Evolutionary conservation across 805 yeast species (phyloP).

Genomic region (Hyphopichia homilentoma): DNA sequence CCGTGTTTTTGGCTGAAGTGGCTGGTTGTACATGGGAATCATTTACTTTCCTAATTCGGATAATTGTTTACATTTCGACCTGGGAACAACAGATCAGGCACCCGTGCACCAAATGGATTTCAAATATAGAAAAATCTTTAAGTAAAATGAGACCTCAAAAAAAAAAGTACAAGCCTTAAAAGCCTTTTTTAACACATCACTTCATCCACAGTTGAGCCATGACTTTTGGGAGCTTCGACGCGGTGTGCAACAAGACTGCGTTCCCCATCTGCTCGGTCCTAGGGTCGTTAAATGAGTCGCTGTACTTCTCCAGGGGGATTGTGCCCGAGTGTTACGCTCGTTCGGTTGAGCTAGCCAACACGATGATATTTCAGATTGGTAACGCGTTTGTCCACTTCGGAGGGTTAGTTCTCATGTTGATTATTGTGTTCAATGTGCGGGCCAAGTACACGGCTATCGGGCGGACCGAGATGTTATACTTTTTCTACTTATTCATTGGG

Average conservation of each 20-base stretch:
- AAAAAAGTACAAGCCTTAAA: no score
- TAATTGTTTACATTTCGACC: no score
- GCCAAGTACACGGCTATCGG: slow-evolving; percentile 94
- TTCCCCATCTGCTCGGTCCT: slow-evolving; percentile 79
- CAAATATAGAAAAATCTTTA: no score
- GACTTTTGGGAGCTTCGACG: slow-evolving; percentile 65
- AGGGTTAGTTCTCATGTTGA: slow-evolving; percentile 57
- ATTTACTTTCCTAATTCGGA: no score
- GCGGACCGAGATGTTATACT: slow-evolving; percentile 75
- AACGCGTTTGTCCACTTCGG: slow-evolving; percentile 83
- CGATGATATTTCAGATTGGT: slow-evolving; percentile 85
- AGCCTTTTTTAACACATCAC: no score
- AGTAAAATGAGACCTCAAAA: no score
- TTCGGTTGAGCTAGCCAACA: slow-evolving; percentile 83
- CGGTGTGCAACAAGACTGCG: slow-evolving; percentile 63
- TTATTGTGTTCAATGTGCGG: slow-evolving; percentile 74
- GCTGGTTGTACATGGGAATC: no score
- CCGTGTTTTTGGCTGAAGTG: no score
- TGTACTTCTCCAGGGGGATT: slow-evolving; percentile 51
- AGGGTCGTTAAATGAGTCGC: slow-evolving; percentile 41
- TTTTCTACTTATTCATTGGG: slow-evolving; percentile 57
- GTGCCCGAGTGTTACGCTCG: slow-evolving; percentile 80
- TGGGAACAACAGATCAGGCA: no score
- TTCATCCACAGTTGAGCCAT: no score
- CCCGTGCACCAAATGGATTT: no score